phyloP scores from a whole-genome alignment of 129 eudicot species.

The Cynara cardunculus region DNA sequence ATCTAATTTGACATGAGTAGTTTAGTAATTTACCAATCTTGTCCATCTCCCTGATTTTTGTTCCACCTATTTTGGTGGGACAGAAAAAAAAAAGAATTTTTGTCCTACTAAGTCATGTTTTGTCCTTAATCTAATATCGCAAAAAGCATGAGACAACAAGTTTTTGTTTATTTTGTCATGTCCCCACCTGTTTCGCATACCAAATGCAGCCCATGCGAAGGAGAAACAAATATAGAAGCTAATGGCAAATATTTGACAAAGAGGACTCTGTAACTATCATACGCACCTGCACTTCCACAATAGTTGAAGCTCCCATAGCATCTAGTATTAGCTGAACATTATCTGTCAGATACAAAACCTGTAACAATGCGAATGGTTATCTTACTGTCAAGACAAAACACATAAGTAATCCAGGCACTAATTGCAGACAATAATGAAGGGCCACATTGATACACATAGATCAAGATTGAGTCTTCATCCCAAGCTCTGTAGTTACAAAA shows the following conservation, averaged over 20 bases:
- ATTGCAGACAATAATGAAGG: neutral
- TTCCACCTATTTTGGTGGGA: too few relatives aligned
- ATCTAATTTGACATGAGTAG: too few relatives aligned
- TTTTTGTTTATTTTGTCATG: too few relatives aligned
- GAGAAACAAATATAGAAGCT: too few relatives aligned
- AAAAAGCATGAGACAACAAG: too few relatives aligned
- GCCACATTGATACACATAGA: neutral
- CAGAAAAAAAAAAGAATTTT: too few relatives aligned
- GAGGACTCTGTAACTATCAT: neutral
- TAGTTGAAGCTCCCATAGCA: constrained; percentile 40
- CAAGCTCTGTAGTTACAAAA: neutral
- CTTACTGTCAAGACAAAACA: neutral
- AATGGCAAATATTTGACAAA: neutral
- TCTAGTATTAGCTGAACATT: constrained; percentile 46
- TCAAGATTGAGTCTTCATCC: neutral
- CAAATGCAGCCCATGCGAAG: too few relatives aligned
- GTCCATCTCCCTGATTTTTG: too few relatives aligned
- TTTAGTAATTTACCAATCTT: too few relatives aligned
- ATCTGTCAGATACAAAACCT: constrained; percentile 53
- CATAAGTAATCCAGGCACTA: neutral
- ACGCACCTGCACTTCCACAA: constrained; percentile 59
- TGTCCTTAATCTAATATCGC: too few relatives aligned
- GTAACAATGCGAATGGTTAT: constrained; percentile 20
- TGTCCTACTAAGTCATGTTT: too few relatives aligned
- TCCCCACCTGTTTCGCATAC: too few relatives aligned